Conservation (phyloP, 129 eudicot genomes). For the Glebionis coronaria region DNA sequence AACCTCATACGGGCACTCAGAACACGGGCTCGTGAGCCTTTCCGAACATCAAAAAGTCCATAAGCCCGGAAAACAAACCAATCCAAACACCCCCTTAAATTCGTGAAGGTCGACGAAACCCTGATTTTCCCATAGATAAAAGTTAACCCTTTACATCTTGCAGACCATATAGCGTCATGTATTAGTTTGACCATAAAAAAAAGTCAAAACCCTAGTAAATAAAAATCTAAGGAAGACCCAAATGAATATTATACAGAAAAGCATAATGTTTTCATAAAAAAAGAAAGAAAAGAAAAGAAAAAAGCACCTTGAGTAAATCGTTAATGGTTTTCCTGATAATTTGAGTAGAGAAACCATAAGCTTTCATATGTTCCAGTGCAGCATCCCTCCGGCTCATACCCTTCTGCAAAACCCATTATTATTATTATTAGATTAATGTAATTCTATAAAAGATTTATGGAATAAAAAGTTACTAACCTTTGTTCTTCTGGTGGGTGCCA, state of each 20-base stretch:
- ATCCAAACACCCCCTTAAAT: no score
- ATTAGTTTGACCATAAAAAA: no score
- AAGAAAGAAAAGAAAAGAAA: no score
- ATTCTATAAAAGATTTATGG: not conserved
- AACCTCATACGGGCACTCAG: no score
- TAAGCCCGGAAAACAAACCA: no score
- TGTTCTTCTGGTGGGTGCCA: conserved; percentile 25
- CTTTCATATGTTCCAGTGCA: conserved; percentile 26
- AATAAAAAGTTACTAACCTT: not conserved
- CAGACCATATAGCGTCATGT: no score
- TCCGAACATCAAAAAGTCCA: no score
- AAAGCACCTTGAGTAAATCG: conserved; percentile 29
- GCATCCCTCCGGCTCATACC: conserved; percentile 32
- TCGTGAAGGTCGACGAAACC: no score
- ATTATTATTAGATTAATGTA: not conserved
- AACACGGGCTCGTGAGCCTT: no score
- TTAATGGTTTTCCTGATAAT: conserved; percentile 18
- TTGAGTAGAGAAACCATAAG: conserved; percentile 12
- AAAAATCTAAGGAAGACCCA: not conserved
- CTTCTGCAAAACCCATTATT: not conserved
- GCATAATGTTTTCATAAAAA: not conserved
- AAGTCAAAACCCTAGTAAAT: not conserved
- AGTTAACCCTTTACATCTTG: no score
- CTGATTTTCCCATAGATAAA: no score
- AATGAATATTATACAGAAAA: not conserved